These are phyloP conservation scores for Kwoniella sp. DNA, from an alignment of 768 basidiomycete species.

Conservation along the genomic window DNA sequence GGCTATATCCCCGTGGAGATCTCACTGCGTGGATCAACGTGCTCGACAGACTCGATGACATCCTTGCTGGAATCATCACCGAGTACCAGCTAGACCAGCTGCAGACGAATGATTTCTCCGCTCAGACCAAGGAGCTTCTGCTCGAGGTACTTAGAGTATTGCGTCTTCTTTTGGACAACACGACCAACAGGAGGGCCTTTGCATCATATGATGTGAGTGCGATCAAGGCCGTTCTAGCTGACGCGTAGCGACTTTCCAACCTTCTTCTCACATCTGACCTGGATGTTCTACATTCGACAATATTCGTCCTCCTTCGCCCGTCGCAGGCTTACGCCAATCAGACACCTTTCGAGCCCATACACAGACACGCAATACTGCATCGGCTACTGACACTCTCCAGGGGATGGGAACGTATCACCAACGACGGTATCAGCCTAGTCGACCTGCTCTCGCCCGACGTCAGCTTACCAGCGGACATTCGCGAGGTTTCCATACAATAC, in stretches of 20 bases:
- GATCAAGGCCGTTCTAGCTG: slow-evolving; percentile 1
- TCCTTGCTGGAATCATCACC: slow-evolving; percentile 74
- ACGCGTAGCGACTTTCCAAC: slow-evolving; percentile 73
- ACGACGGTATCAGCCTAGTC: slow-evolving; percentile 22
- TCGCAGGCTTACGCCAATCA: slow-evolving; percentile 91
- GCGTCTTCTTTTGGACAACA: slow-evolving; percentile 87
- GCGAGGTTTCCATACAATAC: slow-evolving; percentile 20
- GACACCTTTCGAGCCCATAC: slow-evolving; percentile 72
- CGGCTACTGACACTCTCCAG: slow-evolving; percentile 66
- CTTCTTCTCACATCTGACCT: slow-evolving; percentile 83
- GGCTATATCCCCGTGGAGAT: slow-evolving; percentile 96
- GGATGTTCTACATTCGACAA: slow-evolving; percentile 74
- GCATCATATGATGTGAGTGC: slow-evolving; percentile 87
- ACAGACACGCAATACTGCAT: slow-evolving; percentile 68
- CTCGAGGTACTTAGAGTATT: slow-evolving; percentile 83
- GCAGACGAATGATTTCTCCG: slow-evolving; percentile 73
- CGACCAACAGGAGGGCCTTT: slow-evolving; percentile 94
- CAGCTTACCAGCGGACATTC: slow-evolving; percentile 12
- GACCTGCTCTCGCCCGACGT: slow-evolving; percentile 10
- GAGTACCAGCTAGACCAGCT: slow-evolving; percentile 79
- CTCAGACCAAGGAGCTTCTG: slow-evolving; percentile 66
- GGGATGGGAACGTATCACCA: slow-evolving; percentile 28
- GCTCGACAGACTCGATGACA: slow-evolving; percentile 88
- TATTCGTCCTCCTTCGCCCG: slow-evolving; percentile 83
- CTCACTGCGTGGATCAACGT: slow-evolving; percentile 94